Conservation (phyloP, 2,329 filamentous ascomycete species). For the Aspergillus sp. region DNA sequence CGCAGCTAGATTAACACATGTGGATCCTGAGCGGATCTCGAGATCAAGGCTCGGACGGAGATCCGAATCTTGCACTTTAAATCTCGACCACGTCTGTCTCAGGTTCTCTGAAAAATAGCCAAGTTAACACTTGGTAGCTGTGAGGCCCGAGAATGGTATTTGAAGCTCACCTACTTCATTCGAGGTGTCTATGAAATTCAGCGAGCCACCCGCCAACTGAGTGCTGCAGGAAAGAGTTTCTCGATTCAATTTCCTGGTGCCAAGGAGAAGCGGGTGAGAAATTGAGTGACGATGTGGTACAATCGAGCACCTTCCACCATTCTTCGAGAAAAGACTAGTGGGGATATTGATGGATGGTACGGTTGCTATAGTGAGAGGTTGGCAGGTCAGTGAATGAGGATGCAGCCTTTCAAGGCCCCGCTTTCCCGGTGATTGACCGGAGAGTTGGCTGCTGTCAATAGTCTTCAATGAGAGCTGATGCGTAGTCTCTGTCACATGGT, state of each 20-base stretch:
- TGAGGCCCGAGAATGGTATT: not conserved
- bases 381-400: not conserved
- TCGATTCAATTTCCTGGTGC: not conserved
- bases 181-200: not conserved
- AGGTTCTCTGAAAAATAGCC: not conserved
- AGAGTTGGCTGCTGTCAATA: not conserved
- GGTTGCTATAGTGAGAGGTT: not conserved
- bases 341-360: not conserved
- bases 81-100: not conserved
- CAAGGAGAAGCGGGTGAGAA: not conserved
- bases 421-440: not conserved
- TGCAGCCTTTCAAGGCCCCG: not conserved
- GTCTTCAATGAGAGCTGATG: not conserved
- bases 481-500: not conserved
- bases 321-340: not conserved
- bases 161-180: not conserved
- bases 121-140: not conserved
- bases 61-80: not conserved
- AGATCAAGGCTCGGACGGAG: not conserved
- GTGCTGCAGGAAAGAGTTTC: not conserved
- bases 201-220: not conserved
- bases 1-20: not conserved
- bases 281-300: not conserved
- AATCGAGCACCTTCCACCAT: not conserved
- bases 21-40: not conserved